Percentiles rank a stretch among this genome's conserved stretches.
Evolutionary conservation across 108 stramenopile genomes (phyloP).

Genomic region (Craspedostauros australis): DNA sequence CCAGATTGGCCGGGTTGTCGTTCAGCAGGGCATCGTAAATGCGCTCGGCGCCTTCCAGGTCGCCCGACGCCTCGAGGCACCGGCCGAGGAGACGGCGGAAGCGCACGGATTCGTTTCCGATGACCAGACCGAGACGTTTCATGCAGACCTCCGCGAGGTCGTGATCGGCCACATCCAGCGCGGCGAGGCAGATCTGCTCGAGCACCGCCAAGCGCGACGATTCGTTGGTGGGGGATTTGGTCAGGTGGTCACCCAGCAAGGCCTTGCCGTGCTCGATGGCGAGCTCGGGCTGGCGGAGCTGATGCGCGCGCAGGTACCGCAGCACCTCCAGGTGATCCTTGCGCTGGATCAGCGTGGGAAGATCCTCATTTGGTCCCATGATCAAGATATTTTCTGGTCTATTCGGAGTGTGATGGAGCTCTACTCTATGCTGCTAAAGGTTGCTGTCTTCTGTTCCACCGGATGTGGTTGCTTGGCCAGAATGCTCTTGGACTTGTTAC

Average conservation of each 20-base stretch:
- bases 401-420: too few relatives aligned
- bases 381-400: conserved; percentile 8
- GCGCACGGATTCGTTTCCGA: conserved; percentile 45
- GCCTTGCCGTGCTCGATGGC: conserved; percentile 50
- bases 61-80: conserved; percentile 58
- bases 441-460: neutral
- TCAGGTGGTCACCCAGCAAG: conserved; percentile 31
- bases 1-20: conserved; percentile 72
- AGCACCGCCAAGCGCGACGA: conserved; percentile 48
- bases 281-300: conserved; percentile 57
- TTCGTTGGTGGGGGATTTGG: conserved; percentile 15
- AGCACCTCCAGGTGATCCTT: conserved; percentile 67
- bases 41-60: conserved; percentile 37
- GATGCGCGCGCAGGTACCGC: conserved; percentile 68
- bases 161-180: conserved; percentile 48
- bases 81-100: conserved; percentile 65
- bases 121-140: conserved; percentile 11
- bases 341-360: conserved; percentile 45
- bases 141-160: conserved; percentile 41
- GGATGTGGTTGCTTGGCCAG: neutral
- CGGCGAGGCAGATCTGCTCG: conserved; percentile 65
- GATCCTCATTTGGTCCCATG: conserved; percentile 69
- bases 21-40: conserved; percentile 62
- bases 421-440: neutral
- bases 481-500: neutral